Conservation (phyloP, 257 asterid species). For the Penstemon eatonii region DNA sequence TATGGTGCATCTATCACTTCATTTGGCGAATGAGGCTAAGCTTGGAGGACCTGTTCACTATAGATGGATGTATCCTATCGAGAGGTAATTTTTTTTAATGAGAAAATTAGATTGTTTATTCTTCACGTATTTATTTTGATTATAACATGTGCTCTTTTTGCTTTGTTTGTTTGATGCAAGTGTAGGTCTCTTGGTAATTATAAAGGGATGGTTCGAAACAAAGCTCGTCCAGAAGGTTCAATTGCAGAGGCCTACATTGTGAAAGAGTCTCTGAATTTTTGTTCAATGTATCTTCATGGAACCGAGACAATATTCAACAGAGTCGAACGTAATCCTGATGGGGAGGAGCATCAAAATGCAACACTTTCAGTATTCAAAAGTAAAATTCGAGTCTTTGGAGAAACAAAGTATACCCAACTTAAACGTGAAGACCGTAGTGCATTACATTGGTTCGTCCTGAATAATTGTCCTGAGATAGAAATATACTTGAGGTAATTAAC, state of each 20-base stretch:
- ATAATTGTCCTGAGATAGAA: not conserved
- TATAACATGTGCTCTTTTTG: no score
- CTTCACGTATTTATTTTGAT: not conserved
- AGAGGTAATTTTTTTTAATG: not conserved
- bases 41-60: constrained; percentile 7
- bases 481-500: not conserved
- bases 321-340: no score
- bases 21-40: constrained; percentile 2
- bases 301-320: no score
- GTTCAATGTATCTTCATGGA: no score
- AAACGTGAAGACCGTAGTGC: not conserved
- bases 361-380: not conserved
- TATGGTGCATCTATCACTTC: constrained; percentile 2
- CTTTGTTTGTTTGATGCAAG: no score
- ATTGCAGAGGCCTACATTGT: no score
- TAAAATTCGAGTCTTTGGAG: not conserved
- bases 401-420: not conserved
- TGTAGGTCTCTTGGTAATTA: no score
- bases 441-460: no score
- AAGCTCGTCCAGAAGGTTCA: no score
- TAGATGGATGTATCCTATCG: constrained; percentile 12
- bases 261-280: no score
- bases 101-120: no score
- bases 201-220: no score
- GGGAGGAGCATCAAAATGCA: not conserved